Evolutionary conservation across 345 rosid species (phyloP).

Genomic region (Brassica incana): DNA sequence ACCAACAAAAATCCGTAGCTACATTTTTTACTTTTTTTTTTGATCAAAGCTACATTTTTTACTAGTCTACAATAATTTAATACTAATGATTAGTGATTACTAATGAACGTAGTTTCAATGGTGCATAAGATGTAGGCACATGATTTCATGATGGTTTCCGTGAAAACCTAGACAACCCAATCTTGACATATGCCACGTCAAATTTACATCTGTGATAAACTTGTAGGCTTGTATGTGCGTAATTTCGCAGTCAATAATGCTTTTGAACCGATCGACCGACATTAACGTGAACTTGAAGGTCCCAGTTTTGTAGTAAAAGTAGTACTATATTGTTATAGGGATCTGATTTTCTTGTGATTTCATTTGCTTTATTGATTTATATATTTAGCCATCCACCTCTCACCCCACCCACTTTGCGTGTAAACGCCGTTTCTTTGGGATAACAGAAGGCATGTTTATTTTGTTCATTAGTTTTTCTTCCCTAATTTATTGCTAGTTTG

Average conservation of each 20-base stretch:
- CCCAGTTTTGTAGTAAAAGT: neutral
- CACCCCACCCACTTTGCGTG: conserved; percentile 9
- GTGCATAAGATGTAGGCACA: neutral
- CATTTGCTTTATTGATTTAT: conserved; percentile 1
- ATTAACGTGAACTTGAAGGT: conserved; percentile 8
- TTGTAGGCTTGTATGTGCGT: neutral
- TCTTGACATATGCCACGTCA: neutral
- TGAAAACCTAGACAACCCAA: neutral
- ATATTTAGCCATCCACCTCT: neutral
- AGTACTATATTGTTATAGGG: neutral
- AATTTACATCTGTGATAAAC: neutral
- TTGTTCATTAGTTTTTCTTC: neutral
- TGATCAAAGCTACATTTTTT: neutral
- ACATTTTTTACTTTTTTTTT: too few relatives aligned
- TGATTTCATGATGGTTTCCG: neutral
- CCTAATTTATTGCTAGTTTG: neutral
- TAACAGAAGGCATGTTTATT: conserved; percentile 8
- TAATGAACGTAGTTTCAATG: neutral
- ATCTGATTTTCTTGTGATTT: neutral
- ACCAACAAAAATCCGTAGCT: neutral
- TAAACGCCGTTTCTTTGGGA: conserved; percentile 7
- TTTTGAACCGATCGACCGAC: conserved; percentile 14
- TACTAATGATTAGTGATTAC: neutral
- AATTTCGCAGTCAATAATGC: neutral
- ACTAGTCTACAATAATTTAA: neutral